phyloP scores from a whole-genome alignment of 208 protist genomes.

The Trypanosoma avium region DNA sequence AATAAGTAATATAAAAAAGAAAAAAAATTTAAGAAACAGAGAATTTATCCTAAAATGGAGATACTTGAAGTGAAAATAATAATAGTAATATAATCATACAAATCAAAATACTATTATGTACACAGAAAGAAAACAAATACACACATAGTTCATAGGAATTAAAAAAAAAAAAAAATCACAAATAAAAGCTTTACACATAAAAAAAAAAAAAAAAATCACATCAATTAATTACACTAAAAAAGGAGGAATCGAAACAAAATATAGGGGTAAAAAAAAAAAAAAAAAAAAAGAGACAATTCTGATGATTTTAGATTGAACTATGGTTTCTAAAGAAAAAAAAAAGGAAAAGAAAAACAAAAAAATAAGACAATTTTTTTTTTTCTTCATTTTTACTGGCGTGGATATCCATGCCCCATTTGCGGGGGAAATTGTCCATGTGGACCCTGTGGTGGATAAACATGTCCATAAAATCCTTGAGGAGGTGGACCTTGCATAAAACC shows the following conservation, averaged over 20 bases:
- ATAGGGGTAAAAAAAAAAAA: conserved; percentile 21
- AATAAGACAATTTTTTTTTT: background rate
- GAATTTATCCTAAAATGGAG: background rate
- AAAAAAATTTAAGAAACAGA: background rate
- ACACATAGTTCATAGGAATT: no score
- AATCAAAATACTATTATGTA: no score
- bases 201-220: conserved; percentile 9
- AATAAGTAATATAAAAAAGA: conserved; percentile 6
- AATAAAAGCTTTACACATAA: background rate
- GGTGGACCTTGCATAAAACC: background rate
- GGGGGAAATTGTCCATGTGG: background rate
- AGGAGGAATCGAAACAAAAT: background rate
- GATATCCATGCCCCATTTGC: background rate
- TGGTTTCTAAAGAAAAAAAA: conserved; percentile 1
- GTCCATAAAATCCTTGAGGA: background rate
- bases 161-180: no score
- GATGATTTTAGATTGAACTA: no score
- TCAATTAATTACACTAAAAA: background rate
- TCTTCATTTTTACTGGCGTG: background rate
- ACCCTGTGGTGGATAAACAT: background rate
- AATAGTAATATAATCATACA: no score
- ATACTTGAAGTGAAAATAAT: background rate
- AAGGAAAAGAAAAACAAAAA: background rate
- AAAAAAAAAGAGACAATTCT: conserved; percentile 9
- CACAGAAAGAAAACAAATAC: no score